Evolutionary conservation across 257 asterid species (phyloP).

Genomic region (Jacaranda copaia): DNA sequence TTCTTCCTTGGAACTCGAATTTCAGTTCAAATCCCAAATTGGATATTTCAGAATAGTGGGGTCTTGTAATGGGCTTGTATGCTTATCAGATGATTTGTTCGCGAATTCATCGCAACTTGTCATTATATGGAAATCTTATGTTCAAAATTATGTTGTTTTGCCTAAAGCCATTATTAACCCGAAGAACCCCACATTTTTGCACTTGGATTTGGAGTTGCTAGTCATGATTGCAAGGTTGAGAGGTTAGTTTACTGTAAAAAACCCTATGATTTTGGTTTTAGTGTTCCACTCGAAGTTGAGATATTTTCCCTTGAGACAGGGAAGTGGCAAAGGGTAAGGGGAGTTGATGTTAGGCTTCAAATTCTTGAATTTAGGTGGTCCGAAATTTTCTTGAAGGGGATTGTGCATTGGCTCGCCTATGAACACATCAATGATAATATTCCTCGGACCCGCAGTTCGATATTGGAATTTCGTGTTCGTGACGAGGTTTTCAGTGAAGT

Average conservation of each 20-base stretch:
- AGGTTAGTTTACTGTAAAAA: constrained; percentile 54
- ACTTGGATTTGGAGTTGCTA: constrained; percentile 59
- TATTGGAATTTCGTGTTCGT: constrained; percentile 49
- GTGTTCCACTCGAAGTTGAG: constrained; percentile 53
- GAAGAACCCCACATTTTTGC: constrained; percentile 37
- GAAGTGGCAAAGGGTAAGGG: constrained; percentile 51
- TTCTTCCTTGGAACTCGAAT: constrained; percentile 38
- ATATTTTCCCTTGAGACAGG: constrained; percentile 45
- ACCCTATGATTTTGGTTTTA: constrained; percentile 19
- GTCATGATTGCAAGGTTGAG: constrained; percentile 56
- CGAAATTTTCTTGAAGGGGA: constrained; percentile 48
- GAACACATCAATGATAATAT: constrained; percentile 8
- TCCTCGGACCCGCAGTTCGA: constrained; percentile 25
- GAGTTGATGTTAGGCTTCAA: constrained; percentile 30
- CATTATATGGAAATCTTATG: constrained; percentile 65
- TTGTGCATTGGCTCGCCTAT: constrained; percentile 60
- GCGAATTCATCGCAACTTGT: constrained; percentile 28
- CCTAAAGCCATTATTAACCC: constrained; percentile 48
- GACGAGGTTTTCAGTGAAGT: constrained; percentile 56
- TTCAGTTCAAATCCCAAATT: constrained; percentile 46
- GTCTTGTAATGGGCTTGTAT: constrained; percentile 59
- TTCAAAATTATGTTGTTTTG: constrained; percentile 41
- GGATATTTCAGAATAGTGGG: constrained; percentile 72
- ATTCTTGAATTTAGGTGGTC: constrained; percentile 46
- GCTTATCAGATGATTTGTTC: constrained; percentile 57